Evolutionary conservation across 1,139 yeast genomes (phyloP), one percentile per base, ranked within the genome.

Genomic region (Magnusiomyces magnusii): DNA sequence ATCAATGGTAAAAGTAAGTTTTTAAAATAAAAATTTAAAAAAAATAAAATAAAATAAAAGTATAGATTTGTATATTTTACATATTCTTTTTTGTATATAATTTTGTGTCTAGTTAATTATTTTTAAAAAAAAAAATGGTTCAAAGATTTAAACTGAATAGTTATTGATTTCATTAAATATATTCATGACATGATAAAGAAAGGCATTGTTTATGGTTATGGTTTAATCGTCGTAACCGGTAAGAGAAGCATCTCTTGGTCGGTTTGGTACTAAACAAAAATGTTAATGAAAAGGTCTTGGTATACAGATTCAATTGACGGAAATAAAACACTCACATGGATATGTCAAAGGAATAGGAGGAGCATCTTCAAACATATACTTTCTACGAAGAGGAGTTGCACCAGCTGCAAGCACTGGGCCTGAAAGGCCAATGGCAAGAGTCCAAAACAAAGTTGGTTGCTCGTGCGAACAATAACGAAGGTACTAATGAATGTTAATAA

Each of bases 391-490:
- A 55, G 93, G 93, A 57, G 92, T 80, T 57, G 80, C 79, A 55
- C 79, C 76, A 65, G 86, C 73, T 13, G 81, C 76, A 61, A 86
- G 78, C 21, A 82, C 73, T 19, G 95, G 95, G 10, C 88, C 91
- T 53, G 85, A 71, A 55, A 83, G 72, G 13, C 92, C 95, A 66
- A 87, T 77, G 49, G 79, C 78, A 31, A 84, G 80, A n/a, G 93
- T 79, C 71, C 79, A 84, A 73, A 87, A 86, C 66, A 87, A 78
- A 72, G 87, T 91, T 57, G 96, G 95, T 71, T 84, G 83, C 65
- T 83, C 83, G 75, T 87, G 89, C 50, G 93, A 87, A 67, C 85
- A 86, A 74, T 83, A 87, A 72, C 92, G 86, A 63, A 84, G 74
- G 87, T 90, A 87, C 89, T 86, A 76, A 34, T 28, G 21, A 34